Evolutionary conservation across 345 rosid genomes (phyloP), one percentile per base, ranked within the genome.

Genomic region (Camelina hispida): DNA sequence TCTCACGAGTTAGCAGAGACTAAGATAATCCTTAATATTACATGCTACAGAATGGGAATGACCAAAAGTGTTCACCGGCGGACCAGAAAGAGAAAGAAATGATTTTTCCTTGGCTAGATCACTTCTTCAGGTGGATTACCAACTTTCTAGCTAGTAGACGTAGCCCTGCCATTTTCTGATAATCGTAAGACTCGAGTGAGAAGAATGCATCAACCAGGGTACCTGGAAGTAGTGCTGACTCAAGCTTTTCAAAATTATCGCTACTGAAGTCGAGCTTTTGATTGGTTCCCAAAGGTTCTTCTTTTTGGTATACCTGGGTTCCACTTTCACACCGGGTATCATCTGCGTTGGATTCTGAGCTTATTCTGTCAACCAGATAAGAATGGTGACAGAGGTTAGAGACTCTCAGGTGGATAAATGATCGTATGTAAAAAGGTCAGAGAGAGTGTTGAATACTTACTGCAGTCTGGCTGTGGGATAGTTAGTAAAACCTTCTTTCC

Each of bases 101-200:
- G 15, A 34, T 20, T 35, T 34, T n/a, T 58, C 13, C 34, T 47
- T 69, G 35, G 23, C 18, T 37, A 40, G 34, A 77, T 77, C 72
- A 78, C 42, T 66, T 57, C 28, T 66, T 72, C 57, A 0, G 46
- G 63, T 80, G 74, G 66, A 94, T 73, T 18, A 91, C 63, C 80
- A 91, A 57, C 76, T 87, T 86, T 68, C 81, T 87, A 3, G 86
- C 85, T 72, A 75, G 85, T 54, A 89, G 62, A 43, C 91, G 85
- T 37, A 94, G 82, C 61, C 98, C 98, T 18, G 95, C 86, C 79
- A 15, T 78, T 73, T 84, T 75, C 78, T 74, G 87, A 78, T 79
- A 90, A 70, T 87, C 88, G 30, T 91, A 94, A 16, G 89, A 74
- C 71, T 86, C 92, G 17, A 91, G 63, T 44, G 89, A 82, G 80